These are phyloP conservation scores for Obba rivulosa DNA, from an alignment of 768 basidiomycete genomes.

Conservation along the genomic window DNA sequence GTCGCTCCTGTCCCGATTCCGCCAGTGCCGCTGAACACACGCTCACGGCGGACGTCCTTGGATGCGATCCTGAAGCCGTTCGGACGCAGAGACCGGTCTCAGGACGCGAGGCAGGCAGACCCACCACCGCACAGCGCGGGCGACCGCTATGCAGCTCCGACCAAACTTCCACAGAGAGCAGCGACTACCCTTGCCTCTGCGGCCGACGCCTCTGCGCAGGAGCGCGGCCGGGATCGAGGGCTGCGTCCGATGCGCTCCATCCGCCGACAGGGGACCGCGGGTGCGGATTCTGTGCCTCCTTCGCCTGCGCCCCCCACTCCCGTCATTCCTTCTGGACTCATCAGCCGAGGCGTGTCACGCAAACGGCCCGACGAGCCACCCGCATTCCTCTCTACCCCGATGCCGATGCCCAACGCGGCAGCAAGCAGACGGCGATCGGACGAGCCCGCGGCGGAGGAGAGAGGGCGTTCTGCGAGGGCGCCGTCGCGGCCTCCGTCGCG, in stretches of 20 bases:
- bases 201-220: conserved; percentile 3
- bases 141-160: conserved; percentile 3
- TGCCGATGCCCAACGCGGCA: conserved; percentile 20
- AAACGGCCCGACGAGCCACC: conserved; percentile 2
- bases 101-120: neutral
- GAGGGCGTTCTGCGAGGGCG: conserved; percentile 7
- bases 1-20: conserved; percentile 2
- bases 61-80: neutral
- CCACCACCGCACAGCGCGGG: neutral
- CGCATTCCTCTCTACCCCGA: conserved; percentile 18
- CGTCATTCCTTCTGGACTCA: conserved; percentile 1
- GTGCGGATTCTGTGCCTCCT: conserved; percentile 25
- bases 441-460: conserved; percentile 12
- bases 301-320: conserved; percentile 1
- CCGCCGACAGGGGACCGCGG: conserved; percentile 39
- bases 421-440: conserved; percentile 3
- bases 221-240: conserved; percentile 18
- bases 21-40: conserved; percentile 9
- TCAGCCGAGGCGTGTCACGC: conserved; percentile 5
- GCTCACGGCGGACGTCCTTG: conserved; percentile 11
- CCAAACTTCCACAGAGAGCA: conserved; percentile 16
- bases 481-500: conserved; percentile 13
- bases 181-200: conserved; percentile 7
- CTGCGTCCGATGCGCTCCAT: conserved; percentile 58
- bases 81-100: neutral